These are phyloP conservation scores for Moesziomyces parantarcticus DNA, from an alignment of 1,284 basidiomycete genomes.

Conservation along the genomic window DNA sequence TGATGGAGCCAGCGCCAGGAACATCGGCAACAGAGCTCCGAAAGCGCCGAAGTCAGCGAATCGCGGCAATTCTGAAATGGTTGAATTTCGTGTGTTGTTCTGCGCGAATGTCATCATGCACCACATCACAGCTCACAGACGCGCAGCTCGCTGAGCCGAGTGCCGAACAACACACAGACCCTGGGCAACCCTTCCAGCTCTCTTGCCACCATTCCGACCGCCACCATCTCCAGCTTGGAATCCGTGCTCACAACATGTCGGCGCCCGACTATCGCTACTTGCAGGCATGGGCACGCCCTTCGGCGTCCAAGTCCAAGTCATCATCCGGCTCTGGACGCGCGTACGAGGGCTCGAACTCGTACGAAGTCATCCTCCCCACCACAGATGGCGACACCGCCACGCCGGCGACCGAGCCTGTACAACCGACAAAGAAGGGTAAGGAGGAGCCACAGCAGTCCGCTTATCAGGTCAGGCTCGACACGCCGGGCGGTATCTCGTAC, in stretches of 20 bases:
- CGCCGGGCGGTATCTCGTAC: slow-evolving; percentile 61
- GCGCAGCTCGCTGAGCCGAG: too few species aligned
- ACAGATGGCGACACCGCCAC: slow-evolving; percentile 24
- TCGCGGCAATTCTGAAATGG: too few species aligned
- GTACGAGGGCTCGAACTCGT: slow-evolving; percentile 20
- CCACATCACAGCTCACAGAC: neutral
- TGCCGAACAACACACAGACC: too few species aligned
- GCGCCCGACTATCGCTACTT: slow-evolving; percentile 54
- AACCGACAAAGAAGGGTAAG: slow-evolving; percentile 5
- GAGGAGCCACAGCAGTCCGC: slow-evolving; percentile 17
- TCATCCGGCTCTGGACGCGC: slow-evolving; percentile 10
- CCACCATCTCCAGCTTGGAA: neutral
- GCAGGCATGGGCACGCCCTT: slow-evolving; percentile 49
- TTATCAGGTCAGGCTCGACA: slow-evolving; percentile 61
- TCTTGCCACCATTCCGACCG: neutral
- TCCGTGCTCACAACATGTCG: slow-evolving; percentile 9
- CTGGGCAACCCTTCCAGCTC: neutral
- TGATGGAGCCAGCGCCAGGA: too few species aligned
- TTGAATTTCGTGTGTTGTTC: too few species aligned
- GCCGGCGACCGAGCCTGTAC: slow-evolving; percentile 1
- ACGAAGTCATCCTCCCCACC: slow-evolving; percentile 37
- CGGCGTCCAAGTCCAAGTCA: slow-evolving; percentile 19
- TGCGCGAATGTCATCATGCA: neutral
- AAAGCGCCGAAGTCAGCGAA: too few species aligned
- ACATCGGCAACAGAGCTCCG: too few species aligned